A percentile compares a stretch with the other conserved stretches of the same genome.
Evolutionary conservation across 768 basidiomycete species (phyloP).

Genomic region (Dacryopinax primogenitus): DNA sequence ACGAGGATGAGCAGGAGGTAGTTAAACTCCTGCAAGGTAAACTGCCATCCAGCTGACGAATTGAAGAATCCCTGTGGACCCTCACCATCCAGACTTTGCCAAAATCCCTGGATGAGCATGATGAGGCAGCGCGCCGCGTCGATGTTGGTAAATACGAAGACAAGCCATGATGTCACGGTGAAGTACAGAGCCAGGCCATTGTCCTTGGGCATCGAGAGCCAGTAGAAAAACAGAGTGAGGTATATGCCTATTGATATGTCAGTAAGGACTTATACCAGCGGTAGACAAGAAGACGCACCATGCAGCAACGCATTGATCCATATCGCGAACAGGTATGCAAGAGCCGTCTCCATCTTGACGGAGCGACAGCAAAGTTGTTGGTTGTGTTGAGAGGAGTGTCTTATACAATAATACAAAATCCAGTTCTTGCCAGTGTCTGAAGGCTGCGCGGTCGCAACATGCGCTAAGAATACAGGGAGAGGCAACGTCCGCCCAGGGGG

Average conservation of each 20-base stretch:
- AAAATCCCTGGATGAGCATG: not conserved
- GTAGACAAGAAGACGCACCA: not conserved
- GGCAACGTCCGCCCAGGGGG: not conserved
- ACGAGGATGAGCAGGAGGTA: not conserved
- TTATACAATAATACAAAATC: too few species aligned
- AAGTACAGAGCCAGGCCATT: not conserved
- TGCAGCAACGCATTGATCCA: not conserved
- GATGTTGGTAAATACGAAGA: slow-evolving; percentile 2
- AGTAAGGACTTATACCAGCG: not conserved
- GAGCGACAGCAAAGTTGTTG: not conserved
- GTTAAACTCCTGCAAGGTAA: not conserved
- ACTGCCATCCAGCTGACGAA: not conserved
- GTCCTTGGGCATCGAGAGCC: not conserved
- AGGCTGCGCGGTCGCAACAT: not conserved
- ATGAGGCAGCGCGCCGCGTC: slow-evolving; percentile 1
- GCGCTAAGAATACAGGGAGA: not conserved
- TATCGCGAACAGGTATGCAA: not conserved
- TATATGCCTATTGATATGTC: not conserved
- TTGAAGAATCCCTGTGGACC: not conserved
- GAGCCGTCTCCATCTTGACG: not conserved
- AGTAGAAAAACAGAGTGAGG: not conserved
- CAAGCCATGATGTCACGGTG: not conserved
- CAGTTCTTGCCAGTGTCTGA: too few species aligned
- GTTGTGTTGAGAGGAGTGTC: too few species aligned
- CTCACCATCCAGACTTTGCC: not conserved